phyloP scores from a whole-genome alignment of 352 stramenopile species.

The Phytophthora idaei region DNA sequence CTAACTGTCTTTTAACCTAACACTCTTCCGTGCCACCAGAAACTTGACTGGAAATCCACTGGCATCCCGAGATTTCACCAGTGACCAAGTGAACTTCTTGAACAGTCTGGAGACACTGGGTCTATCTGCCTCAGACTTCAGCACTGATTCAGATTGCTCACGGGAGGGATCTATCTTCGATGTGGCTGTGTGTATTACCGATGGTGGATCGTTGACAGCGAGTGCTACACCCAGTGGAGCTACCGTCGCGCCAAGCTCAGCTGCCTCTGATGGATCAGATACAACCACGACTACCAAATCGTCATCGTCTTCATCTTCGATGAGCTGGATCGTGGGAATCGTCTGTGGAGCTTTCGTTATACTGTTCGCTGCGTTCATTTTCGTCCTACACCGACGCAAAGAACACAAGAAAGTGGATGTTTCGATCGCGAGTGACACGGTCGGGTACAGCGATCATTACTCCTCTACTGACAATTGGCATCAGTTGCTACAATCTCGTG shows the following conservation, averaged over 20 bases:
- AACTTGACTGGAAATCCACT: constrained; percentile 48
- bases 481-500: constrained; percentile 11
- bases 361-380: constrained; percentile 22
- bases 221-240: constrained; percentile 5
- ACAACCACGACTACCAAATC: constrained; percentile 7
- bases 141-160: constrained; percentile 17
- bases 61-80: constrained; percentile 38
- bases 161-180: constrained; percentile 22
- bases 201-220: constrained; percentile 14
- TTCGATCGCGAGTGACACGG: constrained; percentile 18
- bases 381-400: constrained; percentile 28
- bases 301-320: constrained; percentile 17
- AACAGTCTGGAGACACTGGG: constrained; percentile 36
- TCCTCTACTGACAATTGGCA: constrained; percentile 14
- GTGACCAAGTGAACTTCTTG: constrained; percentile 34
- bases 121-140: constrained; percentile 39
- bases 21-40: constrained; percentile 2
- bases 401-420: constrained; percentile 10
- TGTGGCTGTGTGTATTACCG: constrained; percentile 31
- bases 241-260: neutral
- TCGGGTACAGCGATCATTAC: constrained; percentile 22
- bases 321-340: constrained; percentile 28
- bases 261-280: constrained; percentile 3
- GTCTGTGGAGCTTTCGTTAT: constrained; percentile 25
- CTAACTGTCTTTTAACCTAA: neutral